Evolutionary conservation across 371 early-diverging fungal species (phyloP), one percentile per base, ranked within the genome.

Genomic region (Ordospora colligata): DNA sequence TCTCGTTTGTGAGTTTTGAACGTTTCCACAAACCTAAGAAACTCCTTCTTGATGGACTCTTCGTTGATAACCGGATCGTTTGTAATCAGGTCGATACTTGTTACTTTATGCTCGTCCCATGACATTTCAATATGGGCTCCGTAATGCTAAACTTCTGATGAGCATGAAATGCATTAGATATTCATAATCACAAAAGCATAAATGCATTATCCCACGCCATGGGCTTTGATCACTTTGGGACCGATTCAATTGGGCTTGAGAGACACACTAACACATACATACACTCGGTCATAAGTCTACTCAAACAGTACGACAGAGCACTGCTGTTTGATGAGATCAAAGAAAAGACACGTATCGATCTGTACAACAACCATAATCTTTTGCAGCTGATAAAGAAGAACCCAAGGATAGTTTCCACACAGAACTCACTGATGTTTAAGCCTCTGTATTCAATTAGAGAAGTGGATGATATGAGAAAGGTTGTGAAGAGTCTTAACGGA

Each of bases 241-340:
- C 47, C 23, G 40, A 68, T 17, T 58, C 58, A n/a, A 58, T 58
- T 12, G 51, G 51, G 27, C 10, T 40, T 37, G 66, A 65, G 10
- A 77, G 78, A 53, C 85, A 85, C 67, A 69, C 74, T 27, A 85
- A 85, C 74, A 81, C 74, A 23, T 82, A 84, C 69, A 79, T 85
- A 14, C 84, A 83, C 54, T 69, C 77, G 10, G 83, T 85, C 14
- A 40, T 85, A 7, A 78, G 68, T 10, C 25, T 73, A 0, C 22
- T 85, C 11, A 84, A 80, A 52, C 66, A 74, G 23, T 6, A 75
- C 40, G 53, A 70, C n/a, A 21, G 74, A 8, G 45, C 65, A 32
- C 22, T 80, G 5, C 53, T 82, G 2, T 84, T 81, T 50, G 50
- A 54, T n/a, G 84, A 84, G 22, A 64, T 85, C 42, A 73, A 83